These are phyloP conservation scores for Mycena vulgaris DNA, from an alignment of 768 basidiomycete genomes.

Conservation along the genomic window DNA sequence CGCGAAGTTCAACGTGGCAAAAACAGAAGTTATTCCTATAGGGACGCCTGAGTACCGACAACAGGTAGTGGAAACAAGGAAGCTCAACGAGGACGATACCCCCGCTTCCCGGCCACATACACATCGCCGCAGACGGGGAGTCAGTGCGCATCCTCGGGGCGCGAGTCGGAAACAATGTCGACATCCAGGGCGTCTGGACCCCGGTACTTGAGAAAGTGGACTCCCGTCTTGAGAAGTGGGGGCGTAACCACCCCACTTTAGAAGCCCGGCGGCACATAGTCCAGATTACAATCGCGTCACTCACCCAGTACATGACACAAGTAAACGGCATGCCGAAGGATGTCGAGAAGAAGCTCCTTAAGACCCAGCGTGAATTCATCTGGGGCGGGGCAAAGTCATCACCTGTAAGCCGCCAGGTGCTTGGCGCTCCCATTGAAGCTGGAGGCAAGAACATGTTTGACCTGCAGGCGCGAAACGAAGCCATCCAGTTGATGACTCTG, in stretches of 20 bases:
- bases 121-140: neutral
- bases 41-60: neutral
- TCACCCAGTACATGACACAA: conserved; percentile 53
- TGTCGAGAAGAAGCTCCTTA: no score
- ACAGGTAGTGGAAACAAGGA: neutral
- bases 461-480: conserved; percentile 45
- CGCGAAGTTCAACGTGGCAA: neutral
- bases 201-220: neutral
- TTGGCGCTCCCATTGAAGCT: conserved; percentile 30
- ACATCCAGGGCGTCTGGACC: neutral
- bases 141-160: conserved; percentile 5
- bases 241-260: neutral
- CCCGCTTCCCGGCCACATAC: neutral
- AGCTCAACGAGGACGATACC: neutral
- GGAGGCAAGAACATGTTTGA: conserved; percentile 48
- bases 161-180: neutral
- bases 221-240: neutral
- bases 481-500: conserved; percentile 43
- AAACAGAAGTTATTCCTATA: neutral
- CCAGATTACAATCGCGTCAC: conserved; percentile 47
- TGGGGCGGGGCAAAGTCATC: no score
- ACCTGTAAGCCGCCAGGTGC: conserved; percentile 37
- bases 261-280: conserved; percentile 32
- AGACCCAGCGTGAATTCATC: no score
- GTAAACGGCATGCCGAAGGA: no score